These are phyloP conservation scores for Pleoardoris graminearum DNA, from an alignment of 2,329 filamentous ascomycete species.

Conservation along the genomic window DNA sequence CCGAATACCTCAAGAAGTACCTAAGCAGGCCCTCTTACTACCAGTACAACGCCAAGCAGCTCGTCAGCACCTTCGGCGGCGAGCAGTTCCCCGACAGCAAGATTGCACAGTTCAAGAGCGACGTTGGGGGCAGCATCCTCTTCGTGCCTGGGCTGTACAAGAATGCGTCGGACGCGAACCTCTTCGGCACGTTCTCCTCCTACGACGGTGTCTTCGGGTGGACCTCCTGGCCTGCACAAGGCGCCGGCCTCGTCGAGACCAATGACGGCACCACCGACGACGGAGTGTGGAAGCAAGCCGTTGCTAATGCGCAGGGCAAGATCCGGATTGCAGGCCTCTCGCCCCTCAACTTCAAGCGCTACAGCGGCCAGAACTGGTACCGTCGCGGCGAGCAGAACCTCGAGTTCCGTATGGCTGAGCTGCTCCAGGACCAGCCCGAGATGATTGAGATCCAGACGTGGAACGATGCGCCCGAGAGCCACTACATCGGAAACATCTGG, in stretches of 20 bases:
- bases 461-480: slow-evolving; percentile 49
- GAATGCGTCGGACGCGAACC: slow-evolving; percentile 17
- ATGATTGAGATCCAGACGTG: slow-evolving; percentile 48
- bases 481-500: slow-evolving; percentile 49
- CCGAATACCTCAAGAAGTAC: slow-evolving; percentile 32
- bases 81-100: slow-evolving; percentile 24
- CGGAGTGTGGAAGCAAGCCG: slow-evolving; percentile 8
- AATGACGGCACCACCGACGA: slow-evolving; percentile 37
- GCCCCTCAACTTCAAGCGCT: slow-evolving; percentile 47
- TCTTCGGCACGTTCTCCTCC: slow-evolving; percentile 28
- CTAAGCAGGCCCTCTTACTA: slow-evolving; percentile 31
- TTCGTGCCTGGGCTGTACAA: slow-evolving; percentile 40
- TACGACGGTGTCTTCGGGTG: slow-evolving; percentile 46
- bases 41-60: slow-evolving; percentile 28
- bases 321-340: slow-evolving; percentile 48
- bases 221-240: slow-evolving; percentile 40
- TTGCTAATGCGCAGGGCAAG: slow-evolving; percentile 35
- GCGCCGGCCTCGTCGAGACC: slow-evolving; percentile 20
- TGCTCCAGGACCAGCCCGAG: slow-evolving; percentile 42
- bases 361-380: slow-evolving; percentile 38
- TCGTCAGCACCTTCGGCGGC: slow-evolving; percentile 42
- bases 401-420: slow-evolving; percentile 31
- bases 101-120: slow-evolving; percentile 28
- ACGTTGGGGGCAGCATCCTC: slow-evolving; percentile 31
- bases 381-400: slow-evolving; percentile 46